Evolutionary conservation across 306 rosid species (phyloP), one percentile per base, ranked within the genome.

Genomic region (Citrullus colocynthis): DNA sequence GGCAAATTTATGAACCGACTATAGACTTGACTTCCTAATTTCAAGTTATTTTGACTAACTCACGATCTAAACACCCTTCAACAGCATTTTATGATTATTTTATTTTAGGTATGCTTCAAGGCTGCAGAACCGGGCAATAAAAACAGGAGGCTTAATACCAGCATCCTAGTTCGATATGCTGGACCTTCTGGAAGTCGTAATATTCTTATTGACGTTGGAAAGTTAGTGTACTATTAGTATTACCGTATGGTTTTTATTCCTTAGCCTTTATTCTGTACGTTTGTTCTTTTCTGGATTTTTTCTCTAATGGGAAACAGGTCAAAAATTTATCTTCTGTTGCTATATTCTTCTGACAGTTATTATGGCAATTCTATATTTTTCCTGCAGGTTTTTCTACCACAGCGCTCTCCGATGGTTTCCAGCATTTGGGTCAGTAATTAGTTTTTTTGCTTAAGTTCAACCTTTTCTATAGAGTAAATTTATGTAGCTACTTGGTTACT

Each of bases 371-470:
- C 13, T 72, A 17, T 66, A 44, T 83, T 17, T 85, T 52, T 77
- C 56, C 17, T 82, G 84, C 92, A 95, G 97, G 80, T 92, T 95
- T 82, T 95, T 92, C 87, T 92, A 92, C 84, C 97, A 90, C 65
- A 92, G 97, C 76, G 97, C 97, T 82, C 98, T 92, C 69, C 85
- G 14, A 80, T 95, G 97, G 98, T 95, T 92, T 83, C 97, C 98
- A 65, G 66, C 87, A 76, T 89, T 79, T 65, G 97, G 92, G 98
- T 92, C 81, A 86, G 98, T 88, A 77, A 66, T 42, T 13, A 17
- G 64, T 18, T 66, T 49, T 13, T 51, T 62, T 28, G 51, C 67
- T 80, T 69, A 62, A 81, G 54, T 62, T 74, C 20, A 13, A 13
- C 20, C 21, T 73, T 49, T 48, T 28, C 5, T n/a, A 24, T 49